Evolutionary conservation across 202 grass and related monocot genomes (phyloP), one percentile per base, ranked within the genome.

Genomic region (Saccharum hybrid): DNA sequence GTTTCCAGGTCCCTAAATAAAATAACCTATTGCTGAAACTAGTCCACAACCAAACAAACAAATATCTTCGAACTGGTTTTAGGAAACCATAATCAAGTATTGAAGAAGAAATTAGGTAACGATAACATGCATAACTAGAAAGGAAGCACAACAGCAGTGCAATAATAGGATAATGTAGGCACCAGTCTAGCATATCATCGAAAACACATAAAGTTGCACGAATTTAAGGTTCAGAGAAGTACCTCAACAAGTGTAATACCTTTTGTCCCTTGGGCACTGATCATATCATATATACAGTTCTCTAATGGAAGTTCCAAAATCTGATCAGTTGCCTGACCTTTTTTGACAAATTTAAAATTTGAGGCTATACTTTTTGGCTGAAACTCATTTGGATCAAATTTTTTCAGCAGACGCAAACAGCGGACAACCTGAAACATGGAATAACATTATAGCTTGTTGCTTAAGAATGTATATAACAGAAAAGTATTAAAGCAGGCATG

Each of bases 171-270:
- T 36, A 71, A 71, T 6, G 63, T 70, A 63, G 63, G 67, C 33
- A 59, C 22, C 40, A 62, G 66, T 74, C 38, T 60, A 77, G 66
- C 4, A 26, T 78, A 77, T 46, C 10, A 23, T 40, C 16, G 75
- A 72, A 82, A 71, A 45, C 15, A 39, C 49, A 69, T 57, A 83
- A 84, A 79, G 61, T 28, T 76, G 66, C 13, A 38, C 22, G 3
- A n/a, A 18, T 83, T 23, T 33, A 82, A 82, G 37, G 75, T 87
- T 66, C 19, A 41, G 61, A 83, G 23, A 82, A 52, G 40, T 95
- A 98, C 96, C 96, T 95, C 91, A 76, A 86, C 83, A 81, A 95
- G 92, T 38, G 93, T 98, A 81, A 95, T 92, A 76, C 96, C 96
- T 90, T 92, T 93, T 76, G 90, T 79, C 59, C 96, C 96, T 89